Base-by-base conservation (phyloP, 768 basidiomycete genomes). In the Auriscalpium microsporum region DNA sequence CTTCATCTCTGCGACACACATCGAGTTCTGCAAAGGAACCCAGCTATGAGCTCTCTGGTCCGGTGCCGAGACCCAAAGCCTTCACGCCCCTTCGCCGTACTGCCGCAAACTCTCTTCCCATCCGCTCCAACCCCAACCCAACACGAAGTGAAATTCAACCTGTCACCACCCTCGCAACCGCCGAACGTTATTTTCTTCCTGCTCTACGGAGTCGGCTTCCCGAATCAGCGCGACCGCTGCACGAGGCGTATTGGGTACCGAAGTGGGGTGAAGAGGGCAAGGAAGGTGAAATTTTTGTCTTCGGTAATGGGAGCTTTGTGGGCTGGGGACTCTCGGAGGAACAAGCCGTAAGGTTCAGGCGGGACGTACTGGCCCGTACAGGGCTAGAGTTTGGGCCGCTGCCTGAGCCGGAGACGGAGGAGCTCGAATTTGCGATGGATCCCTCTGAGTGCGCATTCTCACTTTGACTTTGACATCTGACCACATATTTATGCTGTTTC, bases 371-470 rank as follows among this genome's bases (percentile, higher is more conserved):
- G 47, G 69, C 70, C 40, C 75, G 71, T 21, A 75, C 75, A 0
- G 77, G 75, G 1, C 78, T 84, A 28, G 83, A 91, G 66, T 73
- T 92, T 9, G 80, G 76, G 4, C 75, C 80, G 3, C 72, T 94
- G 53, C 75, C 67, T 28, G 86, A 86, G 52, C 73, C 80, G 16
- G 93, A 94, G 73, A 87, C 87, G 11, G 93, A 94, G 64, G 93
- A 94, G 63, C 76, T 96, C 50, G 94, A 96, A 66, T 95, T 94
- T 69, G 90, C 94, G 11, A 84, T 87, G 28, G 94, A 96, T 69
- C 89, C 90, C 38, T 85, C 75, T 52, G 91, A 94, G 93, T 95
- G 72, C 66, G 81, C 73, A 66, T 23, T 21, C 36, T 48, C 55
- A 10, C 28, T 40, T 28, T 7, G 28, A 28, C n/a, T 52, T 17